phyloP scores from a whole-genome alignment of 2,329 filamentous ascomycete species.

The Penicillium paneum region DNA sequence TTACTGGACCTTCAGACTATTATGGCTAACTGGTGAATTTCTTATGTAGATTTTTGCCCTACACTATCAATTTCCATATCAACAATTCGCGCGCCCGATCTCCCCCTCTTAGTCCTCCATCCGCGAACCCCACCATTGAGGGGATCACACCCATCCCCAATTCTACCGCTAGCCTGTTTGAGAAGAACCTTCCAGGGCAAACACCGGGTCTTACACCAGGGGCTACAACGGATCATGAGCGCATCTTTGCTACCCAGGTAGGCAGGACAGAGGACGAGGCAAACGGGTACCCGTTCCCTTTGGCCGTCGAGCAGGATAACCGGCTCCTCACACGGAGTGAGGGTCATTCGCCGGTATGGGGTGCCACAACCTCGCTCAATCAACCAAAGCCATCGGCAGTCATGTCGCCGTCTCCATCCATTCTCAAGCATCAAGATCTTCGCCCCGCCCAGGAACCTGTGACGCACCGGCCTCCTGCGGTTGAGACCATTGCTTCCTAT shows the following conservation, averaged over 20 bases:
- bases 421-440: slow-evolving; percentile 64
- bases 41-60: slow-evolving; percentile 72
- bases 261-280: slow-evolving; percentile 26
- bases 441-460: slow-evolving; percentile 22
- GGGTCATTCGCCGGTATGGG: slow-evolving; percentile 74
- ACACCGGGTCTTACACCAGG: slow-evolving; percentile 38
- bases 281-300: slow-evolving; percentile 32
- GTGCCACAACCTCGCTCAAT: slow-evolving; percentile 60
- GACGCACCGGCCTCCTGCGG: slow-evolving; percentile 17
- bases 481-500: slow-evolving; percentile 9
- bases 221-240: slow-evolving; percentile 43
- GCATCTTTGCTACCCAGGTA: slow-evolving; percentile 36
- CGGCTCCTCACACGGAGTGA: slow-evolving; percentile 65
- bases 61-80: slow-evolving; percentile 83
- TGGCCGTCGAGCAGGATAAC: slow-evolving; percentile 40
- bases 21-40: slow-evolving; percentile 6
- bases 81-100: slow-evolving; percentile 42
- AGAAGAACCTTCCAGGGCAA: slow-evolving; percentile 23
- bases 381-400: slow-evolving; percentile 75
- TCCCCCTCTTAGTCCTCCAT: slow-evolving; percentile 39
- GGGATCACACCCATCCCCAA: slow-evolving; percentile 24
- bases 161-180: slow-evolving; percentile 36
- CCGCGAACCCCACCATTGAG: slow-evolving; percentile 25
- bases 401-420: slow-evolving; percentile 70
- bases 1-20: background rate